These are phyloP conservation scores for Candida anglica DNA, from an alignment of 805 yeast genomes.

Conservation along the genomic window DNA sequence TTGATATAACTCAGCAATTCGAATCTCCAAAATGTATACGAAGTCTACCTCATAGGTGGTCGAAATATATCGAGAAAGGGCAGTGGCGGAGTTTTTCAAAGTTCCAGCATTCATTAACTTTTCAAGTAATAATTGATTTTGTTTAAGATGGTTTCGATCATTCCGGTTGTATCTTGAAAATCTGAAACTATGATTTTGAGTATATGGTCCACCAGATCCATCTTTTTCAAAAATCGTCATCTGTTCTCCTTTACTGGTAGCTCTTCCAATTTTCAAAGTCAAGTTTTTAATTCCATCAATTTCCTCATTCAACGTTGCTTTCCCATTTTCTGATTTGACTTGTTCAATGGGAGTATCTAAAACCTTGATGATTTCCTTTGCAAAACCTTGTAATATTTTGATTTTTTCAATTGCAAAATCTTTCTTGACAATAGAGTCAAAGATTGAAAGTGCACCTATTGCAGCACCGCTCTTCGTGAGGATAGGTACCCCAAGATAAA, in stretches of 20 bases:
- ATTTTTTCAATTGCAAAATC: slow-evolving; percentile 33
- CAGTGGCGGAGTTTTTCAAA: slow-evolving; percentile 40
- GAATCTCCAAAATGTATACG: slow-evolving; percentile 49
- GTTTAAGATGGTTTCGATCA: background rate
- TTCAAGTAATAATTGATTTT: slow-evolving; percentile 31
- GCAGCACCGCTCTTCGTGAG: slow-evolving; percentile 33
- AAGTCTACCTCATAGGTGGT: slow-evolving; percentile 34
- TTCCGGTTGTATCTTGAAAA: slow-evolving; percentile 22
- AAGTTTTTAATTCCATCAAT: slow-evolving; percentile 28
- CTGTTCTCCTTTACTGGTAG: slow-evolving; percentile 43
- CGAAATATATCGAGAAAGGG: slow-evolving; percentile 34
- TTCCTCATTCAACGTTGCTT: slow-evolving; percentile 3
- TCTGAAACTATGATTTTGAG: slow-evolving; percentile 44
- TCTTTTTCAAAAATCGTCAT: slow-evolving; percentile 55
- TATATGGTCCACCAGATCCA: slow-evolving; percentile 62
- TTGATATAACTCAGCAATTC: slow-evolving; percentile 43
- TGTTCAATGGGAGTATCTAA: slow-evolving; percentile 30
- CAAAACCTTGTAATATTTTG: slow-evolving; percentile 29
- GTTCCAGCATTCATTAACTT: slow-evolving; percentile 32
- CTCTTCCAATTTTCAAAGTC: slow-evolving; percentile 46
- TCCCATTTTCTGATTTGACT: no score
- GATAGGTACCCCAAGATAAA: slow-evolving; percentile 66
- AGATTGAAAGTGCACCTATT: slow-evolving; percentile 58
- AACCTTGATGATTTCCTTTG: slow-evolving; percentile 39
- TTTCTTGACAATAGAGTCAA: slow-evolving; percentile 43